phyloP scores from a whole-genome alignment of 2,329 filamentous ascomycete species.

The Fusarium abutilonis region DNA sequence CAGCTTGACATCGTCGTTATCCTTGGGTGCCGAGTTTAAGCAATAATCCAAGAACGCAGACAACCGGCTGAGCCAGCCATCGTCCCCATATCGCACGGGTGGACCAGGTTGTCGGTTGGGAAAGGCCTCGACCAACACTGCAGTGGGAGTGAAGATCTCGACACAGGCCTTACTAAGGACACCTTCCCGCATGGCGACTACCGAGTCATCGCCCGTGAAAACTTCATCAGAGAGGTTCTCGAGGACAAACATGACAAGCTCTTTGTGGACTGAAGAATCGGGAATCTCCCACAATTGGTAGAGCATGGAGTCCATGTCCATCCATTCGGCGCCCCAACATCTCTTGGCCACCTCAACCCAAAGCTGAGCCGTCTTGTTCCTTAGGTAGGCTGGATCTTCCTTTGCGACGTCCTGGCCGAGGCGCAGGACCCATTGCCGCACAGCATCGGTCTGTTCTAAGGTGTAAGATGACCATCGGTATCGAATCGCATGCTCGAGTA shows the following conservation, averaged over 20 bases:
- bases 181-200: conserved; percentile 83
- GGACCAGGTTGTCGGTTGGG: conserved; percentile 75
- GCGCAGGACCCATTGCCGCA: conserved; percentile 81
- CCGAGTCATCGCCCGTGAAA: conserved; percentile 88
- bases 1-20: conserved; percentile 71
- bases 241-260: conserved; percentile 86
- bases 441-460: conserved; percentile 70
- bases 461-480: conserved; percentile 83
- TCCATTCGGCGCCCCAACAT: conserved; percentile 92
- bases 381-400: conserved; percentile 81
- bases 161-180: conserved; percentile 89
- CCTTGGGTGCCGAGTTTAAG: conserved; percentile 70
- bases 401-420: conserved; percentile 77
- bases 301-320: conserved; percentile 89
- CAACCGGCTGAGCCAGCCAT: conserved; percentile 88
- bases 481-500: conserved; percentile 89
- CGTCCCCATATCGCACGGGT: conserved; percentile 77
- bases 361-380: conserved; percentile 92
- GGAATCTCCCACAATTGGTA: conserved; percentile 82
- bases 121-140: conserved; percentile 78
- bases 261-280: conserved; percentile 73
- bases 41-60: conserved; percentile 79
- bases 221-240: conserved; percentile 95
- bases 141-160: conserved; percentile 87
- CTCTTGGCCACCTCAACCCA: conserved; percentile 97